These are phyloP conservation scores for barley (Hordeum vulgare) DNA, from an alignment of 176 grass and related monocot species.

Conservation along the genomic window DNA sequence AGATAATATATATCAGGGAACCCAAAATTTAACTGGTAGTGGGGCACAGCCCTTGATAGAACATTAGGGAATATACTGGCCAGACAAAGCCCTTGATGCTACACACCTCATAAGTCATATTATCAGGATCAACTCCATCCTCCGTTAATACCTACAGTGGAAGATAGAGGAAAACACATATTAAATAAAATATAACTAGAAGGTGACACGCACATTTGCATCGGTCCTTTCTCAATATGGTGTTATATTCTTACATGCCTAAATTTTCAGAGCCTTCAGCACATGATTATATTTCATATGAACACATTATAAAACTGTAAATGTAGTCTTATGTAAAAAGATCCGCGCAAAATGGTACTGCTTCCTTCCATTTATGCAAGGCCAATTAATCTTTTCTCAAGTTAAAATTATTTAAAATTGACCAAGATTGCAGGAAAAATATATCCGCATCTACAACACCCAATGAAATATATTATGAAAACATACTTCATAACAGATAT, in stretches of 20 bases:
- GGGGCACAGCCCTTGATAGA: background rate
- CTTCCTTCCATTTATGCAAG: background rate
- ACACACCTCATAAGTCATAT: slow-evolving; percentile 90
- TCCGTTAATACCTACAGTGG: slow-evolving; percentile 38
- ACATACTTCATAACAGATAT: background rate
- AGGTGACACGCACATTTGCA: background rate
- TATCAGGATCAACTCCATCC: slow-evolving; percentile 69
- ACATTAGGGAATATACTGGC: background rate
- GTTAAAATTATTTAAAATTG: background rate
- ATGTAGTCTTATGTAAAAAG: background rate
- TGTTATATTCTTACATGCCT: background rate
- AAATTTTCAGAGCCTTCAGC: too few relatives aligned
- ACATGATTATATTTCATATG: background rate
- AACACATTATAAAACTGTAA: background rate
- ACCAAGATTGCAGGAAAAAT: background rate
- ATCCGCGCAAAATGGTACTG: background rate
- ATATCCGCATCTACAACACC: background rate
- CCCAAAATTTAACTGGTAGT: slow-evolving; percentile 2
- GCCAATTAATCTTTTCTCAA: background rate
- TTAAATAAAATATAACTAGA: background rate
- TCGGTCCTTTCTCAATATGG: background rate
- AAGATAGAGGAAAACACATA: slow-evolving; percentile 18
- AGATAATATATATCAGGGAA: background rate
- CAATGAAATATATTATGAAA: background rate
- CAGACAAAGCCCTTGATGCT: slow-evolving; percentile 8